phyloP scores from a whole-genome alignment of 2,329 filamentous ascomycete species.

The Neospermospora avenae region DNA sequence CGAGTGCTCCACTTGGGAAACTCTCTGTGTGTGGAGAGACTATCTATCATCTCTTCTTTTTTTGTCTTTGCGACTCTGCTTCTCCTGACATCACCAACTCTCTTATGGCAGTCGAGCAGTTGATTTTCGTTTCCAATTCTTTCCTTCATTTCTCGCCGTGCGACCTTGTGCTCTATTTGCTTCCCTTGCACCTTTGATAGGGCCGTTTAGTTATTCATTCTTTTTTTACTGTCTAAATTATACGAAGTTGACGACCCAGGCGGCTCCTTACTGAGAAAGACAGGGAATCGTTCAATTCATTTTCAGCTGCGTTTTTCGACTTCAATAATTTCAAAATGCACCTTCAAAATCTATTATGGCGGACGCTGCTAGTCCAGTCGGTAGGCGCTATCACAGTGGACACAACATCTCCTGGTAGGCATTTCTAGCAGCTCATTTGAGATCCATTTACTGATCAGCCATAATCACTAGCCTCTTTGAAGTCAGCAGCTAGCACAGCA shows the following conservation, averaged over 20 bases:
- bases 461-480: constrained; percentile 31
- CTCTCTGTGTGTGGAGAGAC: constrained; percentile 1
- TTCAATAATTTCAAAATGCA: constrained; percentile 24
- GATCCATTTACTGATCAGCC: neutral
- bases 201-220: constrained; percentile 16
- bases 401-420: constrained; percentile 27
- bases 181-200: constrained; percentile 30
- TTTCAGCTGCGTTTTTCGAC: neutral
- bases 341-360: constrained; percentile 24
- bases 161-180: constrained; percentile 14
- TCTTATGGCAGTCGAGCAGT: constrained; percentile 22
- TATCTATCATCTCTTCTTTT: constrained; percentile 13
- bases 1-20: neutral
- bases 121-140: constrained; percentile 10
- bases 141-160: constrained; percentile 18
- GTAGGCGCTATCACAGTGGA: constrained; percentile 27
- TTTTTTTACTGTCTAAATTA: constrained; percentile 6
- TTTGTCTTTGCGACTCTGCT: constrained; percentile 10
- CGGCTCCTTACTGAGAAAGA: constrained; percentile 5
- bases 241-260: constrained; percentile 3
- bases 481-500: constrained; percentile 34
- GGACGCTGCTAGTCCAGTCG: constrained; percentile 16
- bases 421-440: neutral
- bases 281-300: neutral
- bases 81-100: constrained; percentile 14